Base-by-base conservation (phyloP, 768 basidiomycete genomes). In the Holtermanniella nyarrowii region DNA sequence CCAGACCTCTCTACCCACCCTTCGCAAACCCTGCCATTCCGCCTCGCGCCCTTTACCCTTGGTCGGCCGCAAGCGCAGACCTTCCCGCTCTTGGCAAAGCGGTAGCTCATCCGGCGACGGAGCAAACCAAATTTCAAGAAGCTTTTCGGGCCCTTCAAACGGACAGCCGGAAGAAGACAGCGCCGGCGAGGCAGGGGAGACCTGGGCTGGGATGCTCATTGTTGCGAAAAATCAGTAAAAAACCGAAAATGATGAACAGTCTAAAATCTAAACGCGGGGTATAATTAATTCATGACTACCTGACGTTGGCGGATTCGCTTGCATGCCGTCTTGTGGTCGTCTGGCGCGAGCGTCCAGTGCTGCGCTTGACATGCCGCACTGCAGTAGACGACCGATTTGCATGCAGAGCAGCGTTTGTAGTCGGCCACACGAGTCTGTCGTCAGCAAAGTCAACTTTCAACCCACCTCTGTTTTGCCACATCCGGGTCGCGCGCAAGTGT, bases 81-180 rank as follows among this genome's bases (percentile, higher is more conserved):
- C 46, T 16, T 24, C 46, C 26, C 41, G 14, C 3, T 23, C 49
- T 46, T 51, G 42, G 50, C 22, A 20, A 26, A 37, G 42, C n/a
- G 82, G 79, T 7, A 86, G 75, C 23, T 77, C 72, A 7, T 78
- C 76, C 4, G 82, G 74, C 5, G 83, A 83, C 12, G 88, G 87
- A 1, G 86, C 82, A 74, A 97, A 96, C 95, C 95, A 97, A 46
- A 97, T 81, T 75, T 99, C 95, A 43, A 97, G 80, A 40, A 96
- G 79, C 69, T 93, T 93, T 75, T 93, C 90, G 54, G 89, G 85
- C 20, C 90, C 90, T 72, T 91, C 89, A 61, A 91, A 93, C 13
- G 85, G 84, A 4, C 47, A 41, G 37, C 31, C 44, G 27, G 26
- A 22, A 16, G 27, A 25, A 3, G n/a, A 22, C 13, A 46, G 25